Evolutionary conservation across 2,329 filamentous ascomycete genomes (phyloP), one percentile per base, ranked within the genome.

Genomic region (Metarhizium anisopliae): DNA sequence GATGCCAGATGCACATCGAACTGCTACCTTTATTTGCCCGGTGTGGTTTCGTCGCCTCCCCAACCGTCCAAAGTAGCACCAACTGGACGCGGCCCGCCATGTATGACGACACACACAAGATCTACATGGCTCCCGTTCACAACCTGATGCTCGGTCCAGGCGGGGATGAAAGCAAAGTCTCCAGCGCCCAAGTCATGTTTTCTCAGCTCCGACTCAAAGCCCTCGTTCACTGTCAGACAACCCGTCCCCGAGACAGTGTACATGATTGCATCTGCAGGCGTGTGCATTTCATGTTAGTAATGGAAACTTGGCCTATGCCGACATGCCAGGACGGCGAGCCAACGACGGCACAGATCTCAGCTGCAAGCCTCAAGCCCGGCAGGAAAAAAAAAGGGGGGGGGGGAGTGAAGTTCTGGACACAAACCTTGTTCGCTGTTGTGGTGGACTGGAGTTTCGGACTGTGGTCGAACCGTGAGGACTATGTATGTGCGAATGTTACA

Each of bases 61-160:
- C 85, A 89, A 25, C 78, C 81, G 11, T 77, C 75, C 55, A 89
- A 62, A 62, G 85, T 83, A 30, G 83, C 81, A 6, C 86, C 82
- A 2, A 83, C 75, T 0, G 85, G 85, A 55, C 75, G 74, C 2
- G 78, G 66, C 0, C 85, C 86, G 60, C 79, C 83, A 25, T 85
- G 77, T 5, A 83, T 81, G 49, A 89, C 78, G 11, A 87, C 77
- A 82, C 85, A 87, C 42, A 83, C 78, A 2, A 86, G 71, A 50
- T 86, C 82, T 52, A 64, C 67, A 47, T 84, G 81, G 1, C 78
- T 78, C 42, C 87, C 80, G 62, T 90, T 90, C 20, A 84, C 73
- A 54, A 85, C 78, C 66, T 89, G 85, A 68, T 90, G 85, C 66
- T 90, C 85, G 0, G 82, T 81, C 76, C 79, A 88, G 0, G 85